Conservation (phyloP, 116 monocot genomes). For the Phalaenopsis hybrid region DNA sequence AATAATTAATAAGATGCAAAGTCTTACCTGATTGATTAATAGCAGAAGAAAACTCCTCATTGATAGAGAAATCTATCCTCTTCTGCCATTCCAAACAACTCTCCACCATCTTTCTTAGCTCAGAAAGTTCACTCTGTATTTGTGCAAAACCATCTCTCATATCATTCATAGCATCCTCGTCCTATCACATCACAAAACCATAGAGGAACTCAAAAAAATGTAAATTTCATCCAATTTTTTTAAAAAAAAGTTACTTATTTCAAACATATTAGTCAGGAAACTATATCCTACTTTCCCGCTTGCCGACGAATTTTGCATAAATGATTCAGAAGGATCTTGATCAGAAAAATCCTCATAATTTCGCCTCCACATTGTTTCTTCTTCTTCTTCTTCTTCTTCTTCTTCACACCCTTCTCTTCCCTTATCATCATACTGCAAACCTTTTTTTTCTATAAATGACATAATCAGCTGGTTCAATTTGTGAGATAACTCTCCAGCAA, state of each 20-base stretch:
- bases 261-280: neutral
- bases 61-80: constrained; percentile 45
- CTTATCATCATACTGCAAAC: constrained; percentile 19
- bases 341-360: constrained; percentile 19
- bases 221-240: neutral
- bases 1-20: neutral
- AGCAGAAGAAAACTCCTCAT: constrained; percentile 46
- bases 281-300: constrained; percentile 14
- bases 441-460: constrained; percentile 44
- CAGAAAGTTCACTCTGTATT: constrained; percentile 58
- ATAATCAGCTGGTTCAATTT: constrained; percentile 53
- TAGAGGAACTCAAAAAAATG: neutral
- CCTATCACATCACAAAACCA: constrained; percentile 24
- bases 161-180: constrained; percentile 35
- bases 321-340: constrained; percentile 27
- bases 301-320: constrained; percentile 16
- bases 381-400: neutral
- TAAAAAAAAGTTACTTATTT: neutral
- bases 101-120: constrained; percentile 60
- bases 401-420: constrained; percentile 25
- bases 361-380: constrained; percentile 10
- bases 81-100: constrained; percentile 60
- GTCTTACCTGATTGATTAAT: constrained; percentile 42
- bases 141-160: constrained; percentile 55
- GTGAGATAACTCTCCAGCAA: constrained; percentile 56